Conservation (phyloP, 2,329 filamentous ascomycete genomes). For the Metarhizium guizhouense region DNA sequence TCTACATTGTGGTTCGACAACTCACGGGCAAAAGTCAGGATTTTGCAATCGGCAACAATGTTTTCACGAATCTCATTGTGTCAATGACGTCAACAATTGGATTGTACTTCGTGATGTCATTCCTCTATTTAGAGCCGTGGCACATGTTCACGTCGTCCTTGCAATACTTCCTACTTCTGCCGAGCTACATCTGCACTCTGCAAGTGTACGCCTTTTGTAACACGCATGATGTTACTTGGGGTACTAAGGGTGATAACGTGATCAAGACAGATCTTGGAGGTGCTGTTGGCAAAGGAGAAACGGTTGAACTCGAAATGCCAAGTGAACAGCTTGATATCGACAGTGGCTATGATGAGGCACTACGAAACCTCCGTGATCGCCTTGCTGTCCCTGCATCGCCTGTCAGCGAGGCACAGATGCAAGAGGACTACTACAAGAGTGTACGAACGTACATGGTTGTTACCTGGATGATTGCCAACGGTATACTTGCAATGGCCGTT, state of each 20-base stretch:
- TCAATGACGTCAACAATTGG: conserved; percentile 83
- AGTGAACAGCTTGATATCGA: conserved; percentile 97
- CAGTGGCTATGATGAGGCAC: conserved; percentile 90
- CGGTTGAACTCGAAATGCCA: conserved; percentile 95
- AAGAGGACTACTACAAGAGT: conserved; percentile 97
- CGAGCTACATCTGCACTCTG: conserved; percentile 90
- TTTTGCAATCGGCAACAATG: conserved; percentile 66
- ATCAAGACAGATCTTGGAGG: conserved; percentile 86
- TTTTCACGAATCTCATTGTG: conserved; percentile 92
- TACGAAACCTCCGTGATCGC: conserved; percentile 89
- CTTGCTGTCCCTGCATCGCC: conserved; percentile 63
- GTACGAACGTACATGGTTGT: conserved; percentile 98
- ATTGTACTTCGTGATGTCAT: conserved; percentile 91
- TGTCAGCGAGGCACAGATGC: conserved; percentile 68
- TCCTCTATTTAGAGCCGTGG: conserved; percentile 96
- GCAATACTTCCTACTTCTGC: conserved; percentile 89
- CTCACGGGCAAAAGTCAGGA: conserved; percentile 42
- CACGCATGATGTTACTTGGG: conserved; percentile 97
- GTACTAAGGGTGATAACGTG: conserved; percentile 96
- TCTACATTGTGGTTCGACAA: conserved; percentile 86
- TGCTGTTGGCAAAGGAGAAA: conserved; percentile 68
- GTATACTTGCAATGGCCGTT: conserved; percentile 86
- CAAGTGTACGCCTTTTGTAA: conserved; percentile 99
- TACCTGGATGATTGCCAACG: conserved; percentile 87
- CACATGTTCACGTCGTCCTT: conserved; percentile 91